These are phyloP conservation scores for Oxyria digyna DNA, from an alignment of 148 eudicot genomes.

Conservation along the genomic window DNA sequence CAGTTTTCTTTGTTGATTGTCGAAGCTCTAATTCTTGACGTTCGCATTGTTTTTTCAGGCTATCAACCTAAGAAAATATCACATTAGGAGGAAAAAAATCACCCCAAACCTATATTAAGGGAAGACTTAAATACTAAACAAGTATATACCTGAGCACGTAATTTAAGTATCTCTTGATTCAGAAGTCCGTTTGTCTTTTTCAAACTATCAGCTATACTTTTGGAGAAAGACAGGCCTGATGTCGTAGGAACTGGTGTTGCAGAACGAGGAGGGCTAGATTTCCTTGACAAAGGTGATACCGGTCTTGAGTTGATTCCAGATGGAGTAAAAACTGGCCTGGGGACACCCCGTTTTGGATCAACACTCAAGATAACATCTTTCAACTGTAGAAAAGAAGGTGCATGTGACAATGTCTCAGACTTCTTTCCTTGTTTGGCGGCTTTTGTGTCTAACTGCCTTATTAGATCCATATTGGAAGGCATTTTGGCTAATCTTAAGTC, in stretches of 20 bases:
- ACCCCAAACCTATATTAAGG: not conserved
- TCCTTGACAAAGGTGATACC: conserved; percentile 89
- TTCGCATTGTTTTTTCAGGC: conserved; percentile 58
- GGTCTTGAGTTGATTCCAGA: conserved; percentile 63
- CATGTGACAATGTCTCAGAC: conserved; percentile 61
- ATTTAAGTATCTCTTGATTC: conserved; percentile 72
- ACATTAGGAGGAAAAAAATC: not conserved
- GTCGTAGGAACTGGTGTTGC: conserved; percentile 92
- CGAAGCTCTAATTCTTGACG: conserved; percentile 69
- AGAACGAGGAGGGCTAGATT: conserved; percentile 89
- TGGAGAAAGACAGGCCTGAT: conserved; percentile 76
- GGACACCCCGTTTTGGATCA: conserved; percentile 48
- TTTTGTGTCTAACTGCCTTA: conserved; percentile 73
- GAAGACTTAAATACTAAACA: not conserved
- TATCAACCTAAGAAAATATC: conserved; percentile 48
- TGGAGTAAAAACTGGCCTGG: conserved; percentile 49
- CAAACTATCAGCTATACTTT: conserved; percentile 64
- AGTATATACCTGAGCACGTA: conserved; percentile 65
- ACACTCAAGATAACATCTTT: conserved; percentile 48
- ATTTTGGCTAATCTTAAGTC: conserved; percentile 56
- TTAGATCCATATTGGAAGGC: conserved; percentile 66
- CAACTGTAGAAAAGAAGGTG: conserved; percentile 56
- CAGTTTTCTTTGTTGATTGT: conserved; percentile 60
- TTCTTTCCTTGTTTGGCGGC: conserved; percentile 90
- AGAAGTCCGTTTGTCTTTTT: conserved; percentile 85